These are phyloP conservation scores for Myxozyma lipomycoides DNA, from an alignment of 805 yeast genomes.

Conservation along the genomic window DNA sequence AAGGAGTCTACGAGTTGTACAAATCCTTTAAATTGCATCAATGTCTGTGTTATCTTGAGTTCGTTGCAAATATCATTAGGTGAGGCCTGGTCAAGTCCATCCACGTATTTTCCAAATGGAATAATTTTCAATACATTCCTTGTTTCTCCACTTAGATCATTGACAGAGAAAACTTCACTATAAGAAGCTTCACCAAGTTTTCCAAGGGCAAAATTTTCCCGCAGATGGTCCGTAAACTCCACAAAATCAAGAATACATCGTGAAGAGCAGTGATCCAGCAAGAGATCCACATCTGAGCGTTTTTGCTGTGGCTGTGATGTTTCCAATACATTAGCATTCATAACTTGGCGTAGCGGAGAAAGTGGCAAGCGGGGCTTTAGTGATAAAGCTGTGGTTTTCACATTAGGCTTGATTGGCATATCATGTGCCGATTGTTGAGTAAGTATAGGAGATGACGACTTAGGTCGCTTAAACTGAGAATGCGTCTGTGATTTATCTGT, in stretches of 20 bases:
- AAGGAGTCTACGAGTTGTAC: constrained; percentile 43
- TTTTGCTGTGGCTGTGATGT: not conserved
- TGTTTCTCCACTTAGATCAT: constrained; percentile 29
- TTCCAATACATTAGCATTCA: constrained; percentile 2
- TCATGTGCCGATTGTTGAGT: not conserved
- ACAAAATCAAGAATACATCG: constrained; percentile 37
- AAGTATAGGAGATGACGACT: not conserved
- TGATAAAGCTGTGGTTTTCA: not conserved
- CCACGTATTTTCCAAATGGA: constrained; percentile 46
- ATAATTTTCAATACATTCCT: constrained; percentile 47
- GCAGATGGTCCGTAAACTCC: constrained; percentile 31
- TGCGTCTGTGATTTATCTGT: too few species aligned
- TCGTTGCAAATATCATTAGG: constrained; percentile 47
- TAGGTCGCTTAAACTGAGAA: not conserved
- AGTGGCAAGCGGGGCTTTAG: constrained; percentile 4
- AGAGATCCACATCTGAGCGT: constrained; percentile 33
- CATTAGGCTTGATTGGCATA: not conserved
- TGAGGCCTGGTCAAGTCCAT: constrained; percentile 42
- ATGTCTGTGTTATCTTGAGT: constrained; percentile 42
- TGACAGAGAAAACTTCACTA: constrained; percentile 44
- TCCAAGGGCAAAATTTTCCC: constrained; percentile 33
- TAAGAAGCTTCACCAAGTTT: constrained; percentile 49
- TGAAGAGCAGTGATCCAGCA: constrained; percentile 40
- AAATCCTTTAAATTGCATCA: constrained; percentile 46
- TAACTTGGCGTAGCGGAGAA: constrained; percentile 22